Evolutionary conservation across 2,329 filamentous ascomycete genomes (phyloP).

Genomic region (Trichoderma oligosporum): DNA sequence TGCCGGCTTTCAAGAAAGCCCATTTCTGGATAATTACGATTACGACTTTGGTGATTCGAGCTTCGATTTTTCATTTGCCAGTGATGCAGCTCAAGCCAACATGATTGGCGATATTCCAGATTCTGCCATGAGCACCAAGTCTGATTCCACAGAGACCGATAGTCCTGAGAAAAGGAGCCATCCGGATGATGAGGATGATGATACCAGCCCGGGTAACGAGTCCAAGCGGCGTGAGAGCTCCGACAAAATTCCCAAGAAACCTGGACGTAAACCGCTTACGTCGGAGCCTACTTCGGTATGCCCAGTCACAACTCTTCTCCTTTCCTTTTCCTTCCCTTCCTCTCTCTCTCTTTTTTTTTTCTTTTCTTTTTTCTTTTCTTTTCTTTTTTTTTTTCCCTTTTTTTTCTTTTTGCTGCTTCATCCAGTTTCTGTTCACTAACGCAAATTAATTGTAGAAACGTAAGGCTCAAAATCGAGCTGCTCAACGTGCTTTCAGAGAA

Average conservation of each 20-base stretch:
- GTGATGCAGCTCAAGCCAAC: conserved; percentile 49
- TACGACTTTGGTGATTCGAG: conserved; percentile 72
- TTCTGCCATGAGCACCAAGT: conserved; percentile 44
- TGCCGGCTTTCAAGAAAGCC: conserved; percentile 64
- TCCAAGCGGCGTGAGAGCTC: conserved; percentile 75
- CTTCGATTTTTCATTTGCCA: conserved; percentile 63
- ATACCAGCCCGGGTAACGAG: conserved; percentile 42
- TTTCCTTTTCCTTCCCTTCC: not conserved
- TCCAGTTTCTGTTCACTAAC: conserved; percentile 19
- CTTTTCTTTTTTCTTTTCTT: not conserved
- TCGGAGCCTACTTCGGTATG: conserved; percentile 94
- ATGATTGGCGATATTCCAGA: conserved; percentile 73
- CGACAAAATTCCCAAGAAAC: conserved; percentile 89
- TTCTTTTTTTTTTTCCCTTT: not conserved
- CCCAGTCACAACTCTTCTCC: conserved; percentile 26
- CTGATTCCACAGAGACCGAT: conserved; percentile 54
- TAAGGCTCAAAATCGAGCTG: conserved; percentile 92
- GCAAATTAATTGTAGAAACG: conserved; percentile 60
- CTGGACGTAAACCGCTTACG: conserved; percentile 90
- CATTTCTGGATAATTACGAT: conserved; percentile 73
- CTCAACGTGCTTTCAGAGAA: conserved; percentile 88
- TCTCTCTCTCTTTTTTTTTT: not conserved
- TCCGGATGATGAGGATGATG: conserved; percentile 66
- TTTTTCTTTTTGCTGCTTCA: no score
- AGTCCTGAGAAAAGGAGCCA: conserved; percentile 68